Percentiles rank a stretch among this genome's conserved stretches.
These are phyloP conservation scores for Gossypium gossypioides DNA, from an alignment of 441 rosid species.

Conservation along the genomic window DNA sequence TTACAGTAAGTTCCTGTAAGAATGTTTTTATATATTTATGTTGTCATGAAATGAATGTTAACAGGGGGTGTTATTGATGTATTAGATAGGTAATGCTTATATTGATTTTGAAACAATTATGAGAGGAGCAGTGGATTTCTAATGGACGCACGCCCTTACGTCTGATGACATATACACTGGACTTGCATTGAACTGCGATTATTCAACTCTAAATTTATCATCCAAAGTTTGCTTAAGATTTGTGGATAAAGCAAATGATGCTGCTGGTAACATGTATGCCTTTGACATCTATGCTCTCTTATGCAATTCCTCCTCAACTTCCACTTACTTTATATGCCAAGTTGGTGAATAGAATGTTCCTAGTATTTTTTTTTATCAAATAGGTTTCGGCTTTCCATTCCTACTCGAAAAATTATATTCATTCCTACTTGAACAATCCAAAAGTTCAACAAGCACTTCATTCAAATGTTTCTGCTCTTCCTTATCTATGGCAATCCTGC, in stretches of 20 bases:
- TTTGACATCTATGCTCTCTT: conserved; percentile 27
- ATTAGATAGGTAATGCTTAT: conserved; percentile 25
- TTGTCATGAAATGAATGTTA: neutral
- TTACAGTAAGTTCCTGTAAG: conserved; percentile 15
- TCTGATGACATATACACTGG: conserved; percentile 24
- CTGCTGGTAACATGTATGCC: conserved; percentile 15
- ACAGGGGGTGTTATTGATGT: neutral
- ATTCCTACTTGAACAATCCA: conserved; percentile 23
- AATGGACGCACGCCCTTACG: conserved; percentile 26
- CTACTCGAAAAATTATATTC: conserved; percentile 17
- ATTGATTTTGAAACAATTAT: conserved; percentile 19
- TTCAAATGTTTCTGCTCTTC: conserved; percentile 19
- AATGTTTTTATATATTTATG: neutral
- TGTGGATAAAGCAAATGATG: conserved; percentile 4
- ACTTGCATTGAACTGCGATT: conserved; percentile 17
- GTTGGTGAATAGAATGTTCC: neutral
- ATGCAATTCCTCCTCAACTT: conserved; percentile 16
- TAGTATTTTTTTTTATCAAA: neutral
- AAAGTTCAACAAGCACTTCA: conserved; percentile 25
- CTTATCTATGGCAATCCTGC: conserved; percentile 25
- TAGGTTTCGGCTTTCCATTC: conserved; percentile 21
- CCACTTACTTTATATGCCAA: neutral
- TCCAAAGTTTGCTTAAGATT: conserved; percentile 13
- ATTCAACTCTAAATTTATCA: conserved; percentile 6
- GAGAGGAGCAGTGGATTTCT: conserved; percentile 18